Evolutionary conservation across 768 basidiomycete species (phyloP), one percentile per base, ranked within the genome.

Genomic region (Tylopilus sp.): DNA sequence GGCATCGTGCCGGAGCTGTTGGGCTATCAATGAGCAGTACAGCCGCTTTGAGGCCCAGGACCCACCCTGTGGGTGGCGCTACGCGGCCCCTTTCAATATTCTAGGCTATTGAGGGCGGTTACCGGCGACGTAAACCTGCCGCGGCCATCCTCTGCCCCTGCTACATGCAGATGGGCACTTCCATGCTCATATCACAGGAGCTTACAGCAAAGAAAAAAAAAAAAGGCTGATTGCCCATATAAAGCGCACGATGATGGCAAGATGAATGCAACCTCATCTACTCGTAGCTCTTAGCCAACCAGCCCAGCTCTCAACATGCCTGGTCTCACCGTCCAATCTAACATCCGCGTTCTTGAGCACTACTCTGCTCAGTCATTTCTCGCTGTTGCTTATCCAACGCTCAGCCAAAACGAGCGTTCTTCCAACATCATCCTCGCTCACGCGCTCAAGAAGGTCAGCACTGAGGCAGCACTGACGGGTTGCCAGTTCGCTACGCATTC

Each of bases 401-500:
- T 81, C 40, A 67, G 65, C 31, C 64, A 60, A 25, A 67, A 79
- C 41, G 79, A 81, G 57, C 70, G 68, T 22, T 76, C 77, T 2
- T 69, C 79, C 20, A 81, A 82, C 51, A 75, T 81, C 44, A 73
- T 83, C 43, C 63, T 80, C 2, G 79, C 76, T 1, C 76, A 77
- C 44, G 79, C 81, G 1, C 69, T 76, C 44, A 75, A 75, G 55
- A 65, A 70, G 41, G 58, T 75, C 48, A 65, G 63, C 28, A 64
- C 66, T 22, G 75, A 77, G 48, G 66, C 60, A 10, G 72, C 67
- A 15, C 54, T 73, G 39, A 73, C 71, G 22, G 70, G 67, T 5
- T 70, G 61, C 53, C 66, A 67, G 46, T 76, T 74, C 56, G 62
- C 59, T 41, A 57, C 61, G 20, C 64, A 71, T 39, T 50, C 61